These are phyloP conservation scores for Viola odorata DNA, from an alignment of 345 rosid species.

Conservation along the genomic window DNA sequence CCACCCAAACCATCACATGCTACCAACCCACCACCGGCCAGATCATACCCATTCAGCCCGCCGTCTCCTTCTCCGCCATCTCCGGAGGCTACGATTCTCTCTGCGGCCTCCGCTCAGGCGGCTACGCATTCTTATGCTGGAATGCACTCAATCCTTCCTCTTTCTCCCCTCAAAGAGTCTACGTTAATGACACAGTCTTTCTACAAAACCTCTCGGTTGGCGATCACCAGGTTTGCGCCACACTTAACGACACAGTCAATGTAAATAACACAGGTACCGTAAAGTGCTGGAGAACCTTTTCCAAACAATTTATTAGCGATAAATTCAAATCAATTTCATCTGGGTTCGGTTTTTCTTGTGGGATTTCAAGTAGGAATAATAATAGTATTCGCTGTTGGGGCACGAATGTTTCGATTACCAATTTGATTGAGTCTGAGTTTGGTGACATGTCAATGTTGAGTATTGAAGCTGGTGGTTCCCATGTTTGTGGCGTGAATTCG, in stretches of 20 bases:
- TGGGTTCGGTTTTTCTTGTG: slow-evolving; percentile 71
- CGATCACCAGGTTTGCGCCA: slow-evolving; percentile 59
- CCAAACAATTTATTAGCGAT: slow-evolving; percentile 6
- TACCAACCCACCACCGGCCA: slow-evolving; percentile 17
- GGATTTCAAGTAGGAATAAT: slow-evolving; percentile 28
- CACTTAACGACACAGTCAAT: slow-evolving; percentile 22
- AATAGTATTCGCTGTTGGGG: slow-evolving; percentile 56
- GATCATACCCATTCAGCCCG: slow-evolving; percentile 35
- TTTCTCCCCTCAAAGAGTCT: slow-evolving; percentile 39
- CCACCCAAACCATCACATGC: slow-evolving; percentile 44
- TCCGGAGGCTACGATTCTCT: slow-evolving; percentile 55
- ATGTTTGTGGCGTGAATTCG: slow-evolving; percentile 65
- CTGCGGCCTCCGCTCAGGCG: slow-evolving; percentile 70
- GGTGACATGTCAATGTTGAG: slow-evolving; percentile 42
- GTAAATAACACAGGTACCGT: slow-evolving; percentile 17
- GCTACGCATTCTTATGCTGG: slow-evolving; percentile 65
- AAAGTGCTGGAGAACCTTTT: slow-evolving; percentile 53
- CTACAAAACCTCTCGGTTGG: slow-evolving; percentile 50
- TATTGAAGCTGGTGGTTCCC: slow-evolving; percentile 55
- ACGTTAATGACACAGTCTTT: slow-evolving; percentile 34
- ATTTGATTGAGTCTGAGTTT: slow-evolving; percentile 41
- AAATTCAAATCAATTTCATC: slow-evolving; percentile 48
- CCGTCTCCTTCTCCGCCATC: slow-evolving; percentile 51
- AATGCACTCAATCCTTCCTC: slow-evolving; percentile 14
- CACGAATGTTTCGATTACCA: slow-evolving; percentile 17